These are phyloP conservation scores for Backusella macrospora DNA, from an alignment of 192 early-diverging fungal species.

Conservation along the genomic window DNA sequence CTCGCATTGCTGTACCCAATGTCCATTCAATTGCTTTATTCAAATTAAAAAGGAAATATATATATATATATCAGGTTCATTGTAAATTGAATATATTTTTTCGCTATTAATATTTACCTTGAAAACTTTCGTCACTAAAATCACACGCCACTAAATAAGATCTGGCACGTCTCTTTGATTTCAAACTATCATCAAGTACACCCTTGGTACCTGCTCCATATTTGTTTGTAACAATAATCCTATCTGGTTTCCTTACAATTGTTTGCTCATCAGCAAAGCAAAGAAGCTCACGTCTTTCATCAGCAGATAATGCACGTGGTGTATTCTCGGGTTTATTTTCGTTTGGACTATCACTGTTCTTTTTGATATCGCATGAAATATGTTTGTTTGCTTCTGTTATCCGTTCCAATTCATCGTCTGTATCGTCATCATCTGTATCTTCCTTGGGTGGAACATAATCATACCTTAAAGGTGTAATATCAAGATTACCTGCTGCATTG, in stretches of 20 bases:
- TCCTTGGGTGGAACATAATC: not conserved
- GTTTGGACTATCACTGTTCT: not conserved
- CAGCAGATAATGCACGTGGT: not conserved
- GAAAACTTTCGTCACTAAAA: slow-evolving; percentile 53
- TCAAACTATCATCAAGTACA: not conserved
- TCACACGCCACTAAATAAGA: slow-evolving; percentile 55
- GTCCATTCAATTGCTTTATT: slow-evolving; percentile 45
- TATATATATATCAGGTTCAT: too few species aligned
- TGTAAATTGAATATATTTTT: too few species aligned
- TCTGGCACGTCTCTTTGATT: slow-evolving; percentile 15
- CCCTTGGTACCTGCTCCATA: slow-evolving; percentile 24
- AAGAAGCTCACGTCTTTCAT: slow-evolving; percentile 14
- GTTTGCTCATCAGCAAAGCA: slow-evolving; percentile 22
- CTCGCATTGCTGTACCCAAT: slow-evolving; percentile 50
- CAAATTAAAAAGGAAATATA: too few species aligned
- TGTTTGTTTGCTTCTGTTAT: slow-evolving; percentile 30
- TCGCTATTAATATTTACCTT: slow-evolving; percentile 24
- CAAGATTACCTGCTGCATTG: not conserved
- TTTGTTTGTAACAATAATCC: slow-evolving; percentile 9
- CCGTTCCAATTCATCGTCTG: slow-evolving; percentile 21
- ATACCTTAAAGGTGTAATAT: not conserved
- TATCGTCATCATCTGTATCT: slow-evolving; percentile 11
- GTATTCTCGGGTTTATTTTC: not conserved
- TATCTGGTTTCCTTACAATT: slow-evolving; percentile 10
- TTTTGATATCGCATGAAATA: slow-evolving; percentile 18